Conservation (phyloP, 106 monocot species). For the Apostasia ramifera region DNA sequence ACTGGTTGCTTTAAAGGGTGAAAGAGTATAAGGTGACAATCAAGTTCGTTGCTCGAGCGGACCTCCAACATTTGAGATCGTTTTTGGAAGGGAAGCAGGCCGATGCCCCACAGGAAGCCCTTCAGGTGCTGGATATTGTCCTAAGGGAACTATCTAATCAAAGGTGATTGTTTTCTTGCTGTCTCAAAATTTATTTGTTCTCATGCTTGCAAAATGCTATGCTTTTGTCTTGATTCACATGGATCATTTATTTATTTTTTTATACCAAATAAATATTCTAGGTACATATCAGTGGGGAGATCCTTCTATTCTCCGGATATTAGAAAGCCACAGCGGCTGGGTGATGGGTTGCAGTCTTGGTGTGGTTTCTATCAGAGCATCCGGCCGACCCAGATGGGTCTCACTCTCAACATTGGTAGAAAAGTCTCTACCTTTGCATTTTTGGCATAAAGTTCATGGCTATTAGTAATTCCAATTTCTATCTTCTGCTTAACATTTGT, state of each 20-base stretch:
- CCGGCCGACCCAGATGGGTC: conserved; percentile 89
- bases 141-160: conserved; percentile 67
- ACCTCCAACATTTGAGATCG: conserved; percentile 55
- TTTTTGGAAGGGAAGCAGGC: conserved; percentile 63
- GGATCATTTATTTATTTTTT: no score
- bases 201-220: not conserved
- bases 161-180: conserved; percentile 35
- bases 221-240: not conserved
- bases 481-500: not conserved
- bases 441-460: not conserved
- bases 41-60: conserved; percentile 71
- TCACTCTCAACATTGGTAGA: conserved; percentile 89
- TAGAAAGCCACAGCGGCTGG: conserved; percentile 67
- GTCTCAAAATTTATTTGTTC: not conserved
- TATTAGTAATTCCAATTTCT: not conserved
- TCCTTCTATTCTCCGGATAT: conserved; percentile 88
- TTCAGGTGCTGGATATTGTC: conserved; percentile 78
- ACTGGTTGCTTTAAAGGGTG: conserved; percentile 28
- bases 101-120: conserved; percentile 64
- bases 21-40: conserved; percentile 68
- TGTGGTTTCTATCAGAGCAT: conserved; percentile 95
- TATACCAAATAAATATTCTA: conserved; percentile 9
- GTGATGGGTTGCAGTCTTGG: conserved; percentile 88
- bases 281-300: conserved; percentile 63
- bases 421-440: not conserved